Conservation (phyloP, 192 early-diverging fungal genomes). For the Phlyctochytrium bullatum region DNA sequence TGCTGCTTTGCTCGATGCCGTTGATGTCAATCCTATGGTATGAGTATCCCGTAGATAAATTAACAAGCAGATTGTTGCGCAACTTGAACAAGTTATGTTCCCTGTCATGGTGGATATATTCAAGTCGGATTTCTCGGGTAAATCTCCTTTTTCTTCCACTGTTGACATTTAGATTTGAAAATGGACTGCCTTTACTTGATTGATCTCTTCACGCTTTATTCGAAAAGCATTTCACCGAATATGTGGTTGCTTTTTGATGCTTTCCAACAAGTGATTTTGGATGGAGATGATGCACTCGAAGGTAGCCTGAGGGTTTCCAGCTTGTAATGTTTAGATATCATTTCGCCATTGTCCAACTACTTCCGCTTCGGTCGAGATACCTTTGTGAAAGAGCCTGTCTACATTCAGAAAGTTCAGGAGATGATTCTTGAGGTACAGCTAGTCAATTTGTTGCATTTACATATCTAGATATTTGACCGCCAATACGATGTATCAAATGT, state of each 20-base stretch:
- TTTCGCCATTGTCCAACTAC: conserved; percentile 84
- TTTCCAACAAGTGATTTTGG: conserved; percentile 74
- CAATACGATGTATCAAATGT: neutral
- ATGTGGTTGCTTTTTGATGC: conserved; percentile 83
- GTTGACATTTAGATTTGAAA: conserved; percentile 62
- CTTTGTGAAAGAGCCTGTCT: neutral
- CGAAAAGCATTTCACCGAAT: conserved; percentile 75
- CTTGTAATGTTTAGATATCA: conserved; percentile 76
- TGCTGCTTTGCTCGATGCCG: conserved; percentile 54
- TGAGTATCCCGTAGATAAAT: conserved; percentile 89
- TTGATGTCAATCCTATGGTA: conserved; percentile 86
- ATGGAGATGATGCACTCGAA: conserved; percentile 44
- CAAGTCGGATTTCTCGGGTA: conserved; percentile 67
- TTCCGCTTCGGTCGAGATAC: conserved; percentile 66
- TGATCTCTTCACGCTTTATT: conserved; percentile 82
- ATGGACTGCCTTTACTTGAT: conserved; percentile 86
- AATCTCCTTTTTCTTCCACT: neutral
- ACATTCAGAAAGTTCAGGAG: neutral
- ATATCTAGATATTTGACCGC: neutral
- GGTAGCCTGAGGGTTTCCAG: neutral
- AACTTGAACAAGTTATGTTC: conserved; percentile 75
- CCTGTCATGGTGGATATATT: conserved; percentile 79
- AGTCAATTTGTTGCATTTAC: neutral
- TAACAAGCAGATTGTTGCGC: conserved; percentile 70
- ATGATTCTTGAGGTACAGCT: neutral